Evolutionary conservation across 2,329 filamentous ascomycete genomes (phyloP).

Genomic region (Coniochaeta sp.): DNA sequence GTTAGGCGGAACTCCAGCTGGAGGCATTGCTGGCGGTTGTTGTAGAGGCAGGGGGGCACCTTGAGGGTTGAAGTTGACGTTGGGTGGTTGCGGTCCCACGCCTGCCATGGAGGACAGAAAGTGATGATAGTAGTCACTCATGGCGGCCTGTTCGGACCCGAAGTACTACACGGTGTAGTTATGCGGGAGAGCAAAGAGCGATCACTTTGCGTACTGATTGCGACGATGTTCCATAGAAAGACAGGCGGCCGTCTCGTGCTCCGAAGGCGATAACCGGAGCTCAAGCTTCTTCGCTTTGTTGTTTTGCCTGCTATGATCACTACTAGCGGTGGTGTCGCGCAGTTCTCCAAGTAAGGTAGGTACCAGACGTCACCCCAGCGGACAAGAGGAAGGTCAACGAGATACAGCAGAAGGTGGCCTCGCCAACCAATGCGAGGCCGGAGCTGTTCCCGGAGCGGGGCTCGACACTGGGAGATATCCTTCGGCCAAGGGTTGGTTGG

Average conservation of each 20-base stretch:
- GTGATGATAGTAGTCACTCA: slow-evolving; percentile 51
- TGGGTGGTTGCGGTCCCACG: slow-evolving; percentile 24
- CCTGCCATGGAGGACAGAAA: slow-evolving; percentile 47
- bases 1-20: slow-evolving; percentile 25
- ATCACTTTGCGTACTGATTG: not conserved
- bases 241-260: not conserved
- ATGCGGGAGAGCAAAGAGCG: not conserved
- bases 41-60: slow-evolving; percentile 30
- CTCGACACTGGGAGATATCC: not conserved
- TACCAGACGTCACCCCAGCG: not conserved
- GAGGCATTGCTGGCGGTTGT: slow-evolving; percentile 21
- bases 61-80: slow-evolving; percentile 24
- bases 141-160: slow-evolving; percentile 16
- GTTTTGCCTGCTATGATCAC: not conserved
- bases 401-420: not conserved
- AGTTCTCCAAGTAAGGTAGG: not conserved
- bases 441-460: slow-evolving; percentile 1
- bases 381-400: not conserved
- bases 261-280: not conserved
- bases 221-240: not conserved
- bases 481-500: not conserved
- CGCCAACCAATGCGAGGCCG: not conserved
- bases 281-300: not conserved
- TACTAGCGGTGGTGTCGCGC: not conserved
- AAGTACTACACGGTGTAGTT: not conserved